These are phyloP conservation scores for Cynara cardunculus DNA, from an alignment of 129 eudicot genomes.

Conservation along the genomic window DNA sequence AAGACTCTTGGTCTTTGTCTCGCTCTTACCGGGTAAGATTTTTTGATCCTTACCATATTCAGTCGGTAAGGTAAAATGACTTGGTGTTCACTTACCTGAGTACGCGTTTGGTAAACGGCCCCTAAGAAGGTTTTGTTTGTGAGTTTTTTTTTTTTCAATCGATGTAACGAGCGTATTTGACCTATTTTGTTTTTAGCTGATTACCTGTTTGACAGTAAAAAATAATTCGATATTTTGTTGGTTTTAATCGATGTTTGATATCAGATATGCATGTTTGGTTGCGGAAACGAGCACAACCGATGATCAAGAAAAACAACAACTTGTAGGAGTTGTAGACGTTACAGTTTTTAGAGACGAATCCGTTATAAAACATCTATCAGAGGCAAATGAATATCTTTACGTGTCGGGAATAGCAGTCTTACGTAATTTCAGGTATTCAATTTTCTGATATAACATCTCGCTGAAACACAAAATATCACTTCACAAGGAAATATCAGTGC, in stretches of 20 bases:
- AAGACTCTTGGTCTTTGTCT: too few relatives aligned
- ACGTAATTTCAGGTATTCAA: conserved; percentile 59
- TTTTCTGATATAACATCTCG: neutral
- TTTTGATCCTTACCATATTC: too few relatives aligned
- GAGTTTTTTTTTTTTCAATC: too few relatives aligned
- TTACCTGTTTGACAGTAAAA: neutral
- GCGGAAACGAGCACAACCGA: conserved; percentile 40
- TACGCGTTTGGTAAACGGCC: too few relatives aligned
- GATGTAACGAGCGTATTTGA: too few relatives aligned
- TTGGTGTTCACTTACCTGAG: too few relatives aligned
- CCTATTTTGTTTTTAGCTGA: too few relatives aligned
- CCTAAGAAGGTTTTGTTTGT: too few relatives aligned
- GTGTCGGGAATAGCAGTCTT: conserved; percentile 94
- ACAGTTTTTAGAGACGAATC: conserved; percentile 58
- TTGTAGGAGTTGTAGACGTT: conserved; percentile 82
- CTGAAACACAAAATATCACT: neutral
- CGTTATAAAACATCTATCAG: conserved; percentile 59
- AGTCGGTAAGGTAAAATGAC: too few relatives aligned
- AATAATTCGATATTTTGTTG: neutral
- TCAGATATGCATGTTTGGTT: conserved; percentile 95
- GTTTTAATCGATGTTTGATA: neutral
- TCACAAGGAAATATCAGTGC: neutral
- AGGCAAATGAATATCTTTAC: conserved; percentile 73
- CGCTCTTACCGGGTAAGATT: too few relatives aligned
- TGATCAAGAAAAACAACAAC: conserved; percentile 10